Conservation (phyloP, 495 filamentous ascomycete genomes). For the Sabuloglossum arenarium region DNA sequence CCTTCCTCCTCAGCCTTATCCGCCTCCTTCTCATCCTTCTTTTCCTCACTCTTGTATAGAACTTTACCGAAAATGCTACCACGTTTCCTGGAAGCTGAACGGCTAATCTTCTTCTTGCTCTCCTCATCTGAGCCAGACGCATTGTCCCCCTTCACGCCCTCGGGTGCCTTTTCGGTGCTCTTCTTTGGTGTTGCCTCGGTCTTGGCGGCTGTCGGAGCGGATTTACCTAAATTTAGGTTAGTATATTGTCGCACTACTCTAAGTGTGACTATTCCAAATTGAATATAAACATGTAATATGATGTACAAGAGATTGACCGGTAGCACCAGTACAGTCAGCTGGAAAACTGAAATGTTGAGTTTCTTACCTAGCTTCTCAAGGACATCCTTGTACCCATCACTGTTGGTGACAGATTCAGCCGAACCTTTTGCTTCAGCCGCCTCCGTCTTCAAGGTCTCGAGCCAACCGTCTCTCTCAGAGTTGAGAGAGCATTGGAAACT, state of each 20-base stretch:
- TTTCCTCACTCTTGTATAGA: conserved; percentile 30
- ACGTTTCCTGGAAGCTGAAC: conserved; percentile 6
- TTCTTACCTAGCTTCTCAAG: conserved; percentile 5
- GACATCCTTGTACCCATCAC: conserved; percentile 43
- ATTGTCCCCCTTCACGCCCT: conserved; percentile 3
- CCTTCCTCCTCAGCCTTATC: conserved; percentile 13
- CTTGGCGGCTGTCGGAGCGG: not conserved
- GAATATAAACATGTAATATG: too few species aligned
- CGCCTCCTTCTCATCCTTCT: conserved; percentile 15
- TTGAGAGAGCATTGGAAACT: conserved; percentile 55
- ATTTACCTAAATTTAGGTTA: not conserved
- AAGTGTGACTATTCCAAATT: not conserved
- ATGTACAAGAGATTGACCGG: too few species aligned
- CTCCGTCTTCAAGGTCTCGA: conserved; percentile 56
- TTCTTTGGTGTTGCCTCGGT: not conserved
- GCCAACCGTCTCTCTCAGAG: conserved; percentile 79
- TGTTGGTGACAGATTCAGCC: conserved; percentile 41
- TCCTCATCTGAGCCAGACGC: not conserved
- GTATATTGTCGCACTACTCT: not conserved
- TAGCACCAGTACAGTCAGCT: too few species aligned
- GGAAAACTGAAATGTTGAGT: not conserved
- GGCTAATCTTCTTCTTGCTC: conserved; percentile 22
- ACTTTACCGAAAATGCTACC: conserved; percentile 4
- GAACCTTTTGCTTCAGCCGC: conserved; percentile 55
- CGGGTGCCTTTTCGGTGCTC: conserved; percentile 4